phyloP scores from a whole-genome alignment of 257 asterid species.

The Przewalskia tangutica region DNA sequence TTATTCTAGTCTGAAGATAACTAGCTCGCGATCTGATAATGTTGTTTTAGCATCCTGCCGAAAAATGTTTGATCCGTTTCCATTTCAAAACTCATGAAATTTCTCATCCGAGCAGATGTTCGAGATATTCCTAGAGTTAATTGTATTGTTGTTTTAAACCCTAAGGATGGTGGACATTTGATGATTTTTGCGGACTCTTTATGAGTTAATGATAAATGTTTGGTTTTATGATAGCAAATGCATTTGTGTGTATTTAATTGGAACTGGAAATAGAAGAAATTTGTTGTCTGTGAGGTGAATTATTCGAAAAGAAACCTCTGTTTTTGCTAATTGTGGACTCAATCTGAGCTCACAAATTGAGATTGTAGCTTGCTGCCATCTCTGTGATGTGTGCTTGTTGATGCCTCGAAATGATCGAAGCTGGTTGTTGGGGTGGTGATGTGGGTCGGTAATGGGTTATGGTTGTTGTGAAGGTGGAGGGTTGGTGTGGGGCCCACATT shows the following conservation, averaged over 20 bases:
- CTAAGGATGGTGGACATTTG: not conserved
- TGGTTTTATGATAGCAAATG: not conserved
- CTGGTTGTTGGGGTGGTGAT: too few species aligned
- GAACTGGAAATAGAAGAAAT: not conserved
- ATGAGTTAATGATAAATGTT: not conserved
- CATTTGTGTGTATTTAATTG: not conserved
- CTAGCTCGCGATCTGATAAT: not conserved
- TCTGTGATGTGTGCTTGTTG: not conserved
- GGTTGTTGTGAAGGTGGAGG: too few species aligned
- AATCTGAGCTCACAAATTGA: not conserved
- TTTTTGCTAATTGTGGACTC: not conserved
- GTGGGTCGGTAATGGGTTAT: too few species aligned
- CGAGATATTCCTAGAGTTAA: too few species aligned
- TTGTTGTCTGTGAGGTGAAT: not conserved
- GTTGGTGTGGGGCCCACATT: too few species aligned
- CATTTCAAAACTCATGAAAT: not conserved
- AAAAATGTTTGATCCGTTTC: not conserved
- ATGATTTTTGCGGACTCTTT: too few species aligned
- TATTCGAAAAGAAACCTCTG: not conserved
- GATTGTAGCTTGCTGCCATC: not conserved
- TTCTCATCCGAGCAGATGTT: not conserved
- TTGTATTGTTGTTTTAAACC: not conserved
- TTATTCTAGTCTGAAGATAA: not conserved
- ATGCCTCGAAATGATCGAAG: constrained; percentile 1
- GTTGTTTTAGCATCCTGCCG: not conserved